A percentile compares a stretch with the other conserved stretches of the same genome.
phyloP scores from a whole-genome alignment of 306 rosid genomes.

The Prunus mira region DNA sequence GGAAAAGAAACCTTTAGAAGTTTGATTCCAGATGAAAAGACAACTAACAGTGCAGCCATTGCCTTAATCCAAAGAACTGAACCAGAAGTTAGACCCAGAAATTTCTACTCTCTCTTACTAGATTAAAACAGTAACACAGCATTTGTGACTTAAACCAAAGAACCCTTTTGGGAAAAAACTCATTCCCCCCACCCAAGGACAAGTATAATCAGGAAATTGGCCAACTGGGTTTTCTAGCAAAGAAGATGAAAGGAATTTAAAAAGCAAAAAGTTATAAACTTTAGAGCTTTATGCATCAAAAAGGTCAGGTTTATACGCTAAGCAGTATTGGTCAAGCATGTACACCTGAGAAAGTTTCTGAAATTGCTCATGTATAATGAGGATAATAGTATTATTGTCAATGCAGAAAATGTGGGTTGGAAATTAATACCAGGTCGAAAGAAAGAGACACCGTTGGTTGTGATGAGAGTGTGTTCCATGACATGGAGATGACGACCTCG shows the following conservation, averaged over 20 bases:
- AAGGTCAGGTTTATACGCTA: background rate
- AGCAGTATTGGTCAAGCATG: background rate
- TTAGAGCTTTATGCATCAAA: background rate
- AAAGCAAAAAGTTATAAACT: background rate
- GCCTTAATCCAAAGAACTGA: background rate
- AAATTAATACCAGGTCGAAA: background rate
- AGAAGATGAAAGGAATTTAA: conserved; percentile 8
- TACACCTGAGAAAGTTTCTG: background rate
- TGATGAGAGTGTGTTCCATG: background rate
- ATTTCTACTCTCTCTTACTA: background rate
- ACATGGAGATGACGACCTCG: background rate
- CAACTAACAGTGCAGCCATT: background rate
- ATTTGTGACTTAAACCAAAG: background rate
- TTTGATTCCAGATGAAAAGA: background rate
- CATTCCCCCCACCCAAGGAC: background rate
- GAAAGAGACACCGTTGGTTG: conserved; percentile 1
- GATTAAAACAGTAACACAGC: no score
- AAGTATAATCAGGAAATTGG: background rate
- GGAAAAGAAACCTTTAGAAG: background rate
- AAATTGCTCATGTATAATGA: background rate
- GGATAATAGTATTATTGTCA: background rate
- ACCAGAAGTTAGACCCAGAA: background rate
- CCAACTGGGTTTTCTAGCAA: conserved; percentile 3
- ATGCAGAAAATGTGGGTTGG: background rate
- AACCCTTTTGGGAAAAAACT: background rate